Conservation (phyloP, 2,329 filamentous ascomycete genomes). For the Aspergillus sclerotialis region DNA sequence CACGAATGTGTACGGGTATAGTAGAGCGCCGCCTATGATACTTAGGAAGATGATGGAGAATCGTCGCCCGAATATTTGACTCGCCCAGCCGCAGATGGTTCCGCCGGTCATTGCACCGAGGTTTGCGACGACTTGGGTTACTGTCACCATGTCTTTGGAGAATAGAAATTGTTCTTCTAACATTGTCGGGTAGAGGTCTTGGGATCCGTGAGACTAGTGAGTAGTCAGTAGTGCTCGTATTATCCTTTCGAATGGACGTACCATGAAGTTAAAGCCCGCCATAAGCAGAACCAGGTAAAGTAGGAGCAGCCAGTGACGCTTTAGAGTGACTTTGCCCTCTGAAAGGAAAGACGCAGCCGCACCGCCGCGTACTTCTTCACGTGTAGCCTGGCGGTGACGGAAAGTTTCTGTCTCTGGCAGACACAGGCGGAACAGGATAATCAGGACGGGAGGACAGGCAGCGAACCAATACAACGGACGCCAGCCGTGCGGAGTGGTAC, state of each 20-base stretch:
- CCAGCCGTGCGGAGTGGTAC: constrained; percentile 75
- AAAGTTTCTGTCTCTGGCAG: constrained; percentile 75
- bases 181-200: constrained; percentile 59
- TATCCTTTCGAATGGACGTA: no score
- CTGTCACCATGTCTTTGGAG: constrained; percentile 52
- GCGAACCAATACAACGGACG: constrained; percentile 86
- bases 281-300: constrained; percentile 78
- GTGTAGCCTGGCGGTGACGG: constrained; percentile 55
- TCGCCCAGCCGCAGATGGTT: constrained; percentile 58
- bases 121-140: constrained; percentile 67
- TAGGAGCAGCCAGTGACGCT: constrained; percentile 72
- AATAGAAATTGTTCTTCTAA: constrained; percentile 53
- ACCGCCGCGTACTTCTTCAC: constrained; percentile 50
- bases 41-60: constrained; percentile 60
- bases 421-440: constrained; percentile 70
- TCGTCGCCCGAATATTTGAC: constrained; percentile 62
- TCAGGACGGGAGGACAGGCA: constrained; percentile 68
- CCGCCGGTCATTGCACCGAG: constrained; percentile 65
- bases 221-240: no score
- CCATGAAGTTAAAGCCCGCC: constrained; percentile 89
- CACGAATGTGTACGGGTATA: constrained; percentile 78
- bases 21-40: constrained; percentile 63
- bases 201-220: constrained; percentile 63
- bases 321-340: constrained; percentile 72
- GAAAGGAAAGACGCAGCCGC: constrained; percentile 62